Percentiles rank a stretch among this genome's conserved stretches.
These are phyloP conservation scores for Amanita exitialis DNA, from an alignment of 768 basidiomycete species.

Conservation along the genomic window DNA sequence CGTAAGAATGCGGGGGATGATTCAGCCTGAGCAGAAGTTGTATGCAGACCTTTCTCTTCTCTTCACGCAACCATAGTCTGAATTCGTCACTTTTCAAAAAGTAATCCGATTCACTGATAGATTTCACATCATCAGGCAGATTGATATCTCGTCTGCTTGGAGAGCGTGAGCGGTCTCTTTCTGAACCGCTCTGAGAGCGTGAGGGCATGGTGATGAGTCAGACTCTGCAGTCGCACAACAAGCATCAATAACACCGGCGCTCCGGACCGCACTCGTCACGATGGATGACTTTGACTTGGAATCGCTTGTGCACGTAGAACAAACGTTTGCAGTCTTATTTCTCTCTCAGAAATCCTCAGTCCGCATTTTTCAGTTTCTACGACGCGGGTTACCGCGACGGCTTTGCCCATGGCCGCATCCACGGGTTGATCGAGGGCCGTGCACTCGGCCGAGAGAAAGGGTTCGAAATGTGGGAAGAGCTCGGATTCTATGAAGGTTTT, in stretches of 20 bases:
- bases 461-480: conserved; percentile 95
- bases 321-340: conserved; percentile 32
- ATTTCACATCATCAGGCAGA: conserved; percentile 46
- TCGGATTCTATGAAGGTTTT: conserved; percentile 88
- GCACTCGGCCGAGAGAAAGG: conserved; percentile 84
- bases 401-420: conserved; percentile 75
- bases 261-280: not conserved
- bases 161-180: conserved; percentile 25
- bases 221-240: not conserved
- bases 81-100: conserved; percentile 87
- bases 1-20: conserved; percentile 5
- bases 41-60: conserved; percentile 34
- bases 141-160: conserved; percentile 32
- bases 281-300: conserved; percentile 44
- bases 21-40: conserved; percentile 9
- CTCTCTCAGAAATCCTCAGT: not conserved
- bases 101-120: conserved; percentile 78
- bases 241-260: not conserved
- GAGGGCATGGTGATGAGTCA: conserved; percentile 20
- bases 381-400: conserved; percentile 71
- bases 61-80: conserved; percentile 75
- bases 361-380: conserved; percentile 52
- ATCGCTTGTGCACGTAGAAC: conserved; percentile 50
- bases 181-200: conserved; percentile 24
- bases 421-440: conserved; percentile 86